A percentile compares a stretch with the other conserved stretches of the same genome.
These are phyloP conservation scores for Quercus robur DNA, from an alignment of 306 rosid species.

Conservation along the genomic window DNA sequence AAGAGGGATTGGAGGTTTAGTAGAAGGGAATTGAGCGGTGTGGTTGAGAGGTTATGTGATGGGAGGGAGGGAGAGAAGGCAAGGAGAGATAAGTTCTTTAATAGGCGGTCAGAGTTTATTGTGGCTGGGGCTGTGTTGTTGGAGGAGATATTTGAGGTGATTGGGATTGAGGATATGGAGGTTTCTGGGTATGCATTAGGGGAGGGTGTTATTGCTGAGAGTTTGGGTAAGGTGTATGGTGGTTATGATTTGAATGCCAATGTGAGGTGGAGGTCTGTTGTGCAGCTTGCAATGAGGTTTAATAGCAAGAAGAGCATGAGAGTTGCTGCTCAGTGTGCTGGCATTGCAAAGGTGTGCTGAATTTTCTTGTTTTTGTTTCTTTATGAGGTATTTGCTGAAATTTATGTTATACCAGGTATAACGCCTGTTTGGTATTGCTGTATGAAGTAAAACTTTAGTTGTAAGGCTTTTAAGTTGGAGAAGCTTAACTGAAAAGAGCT, in stretches of 20 bases:
- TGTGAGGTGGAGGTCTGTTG: conserved; percentile 27
- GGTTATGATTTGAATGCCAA: conserved; percentile 8
- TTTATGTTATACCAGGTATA: background rate
- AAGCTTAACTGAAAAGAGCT: no score
- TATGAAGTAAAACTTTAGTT: no score
- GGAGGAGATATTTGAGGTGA: conserved; percentile 34
- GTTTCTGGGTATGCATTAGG: conserved; percentile 34
- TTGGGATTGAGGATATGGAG: conserved; percentile 36
- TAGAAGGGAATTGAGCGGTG: conserved; percentile 28
- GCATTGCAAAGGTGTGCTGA: conserved; percentile 25
- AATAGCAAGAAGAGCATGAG: conserved; percentile 32
- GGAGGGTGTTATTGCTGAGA: conserved; percentile 34
- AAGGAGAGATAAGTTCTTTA: conserved; percentile 20
- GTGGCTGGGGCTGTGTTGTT: conserved; percentile 34
- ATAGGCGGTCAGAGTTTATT: conserved; percentile 32
- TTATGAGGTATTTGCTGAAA: background rate
- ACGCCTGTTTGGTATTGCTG: background rate
- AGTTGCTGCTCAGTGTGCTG: conserved; percentile 25
- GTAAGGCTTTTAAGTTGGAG: no score
- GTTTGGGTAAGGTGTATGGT: conserved; percentile 6
- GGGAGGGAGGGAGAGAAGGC: conserved; percentile 22
- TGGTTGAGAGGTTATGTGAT: conserved; percentile 26
- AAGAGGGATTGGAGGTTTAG: conserved; percentile 33
- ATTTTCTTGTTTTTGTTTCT: background rate
- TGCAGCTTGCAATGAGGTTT: conserved; percentile 27